Conservation (phyloP, 805 yeast species). For the Cyberlindnera lachancei region DNA sequence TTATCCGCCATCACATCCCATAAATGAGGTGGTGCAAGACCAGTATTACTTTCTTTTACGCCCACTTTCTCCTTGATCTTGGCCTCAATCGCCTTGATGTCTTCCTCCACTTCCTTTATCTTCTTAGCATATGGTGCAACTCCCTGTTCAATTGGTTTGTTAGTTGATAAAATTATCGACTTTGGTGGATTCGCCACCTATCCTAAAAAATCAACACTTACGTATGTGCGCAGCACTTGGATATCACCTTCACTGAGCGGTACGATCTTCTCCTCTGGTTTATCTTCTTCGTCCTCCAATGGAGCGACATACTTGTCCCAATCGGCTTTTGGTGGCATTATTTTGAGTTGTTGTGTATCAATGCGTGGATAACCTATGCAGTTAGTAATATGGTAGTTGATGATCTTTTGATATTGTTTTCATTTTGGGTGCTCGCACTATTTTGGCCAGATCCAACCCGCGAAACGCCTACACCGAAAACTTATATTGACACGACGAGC, state of each 20-base stretch:
- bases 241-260: slow-evolving; percentile 96
- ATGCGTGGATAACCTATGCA: too few species aligned
- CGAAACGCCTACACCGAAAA: too few species aligned
- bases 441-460: too few species aligned
- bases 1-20: slow-evolving; percentile 98
- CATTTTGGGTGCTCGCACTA: background rate
- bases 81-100: slow-evolving; percentile 73
- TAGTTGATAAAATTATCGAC: background rate
- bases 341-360: background rate
- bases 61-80: slow-evolving; percentile 94
- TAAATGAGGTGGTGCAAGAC: slow-evolving; percentile 91
- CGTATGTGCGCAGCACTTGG: slow-evolving; percentile 89
- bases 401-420: too few species aligned
- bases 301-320: slow-evolving; percentile 97
- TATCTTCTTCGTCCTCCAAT: slow-evolving; percentile 46
- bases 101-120: slow-evolving; percentile 79
- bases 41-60: slow-evolving; percentile 91
- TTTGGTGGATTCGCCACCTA: slow-evolving; percentile 3
- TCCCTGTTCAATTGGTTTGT: slow-evolving; percentile 35
- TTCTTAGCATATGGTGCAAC: slow-evolving; percentile 90
- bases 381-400: too few species aligned
- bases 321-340: slow-evolving; percentile 94
- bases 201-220: too few species aligned
- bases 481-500: too few species aligned
- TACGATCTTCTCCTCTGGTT: slow-evolving; percentile 61